Evolutionary conservation across 73 alveolate species (phyloP).

Genomic region (Paramecium sonneborni): DNA sequence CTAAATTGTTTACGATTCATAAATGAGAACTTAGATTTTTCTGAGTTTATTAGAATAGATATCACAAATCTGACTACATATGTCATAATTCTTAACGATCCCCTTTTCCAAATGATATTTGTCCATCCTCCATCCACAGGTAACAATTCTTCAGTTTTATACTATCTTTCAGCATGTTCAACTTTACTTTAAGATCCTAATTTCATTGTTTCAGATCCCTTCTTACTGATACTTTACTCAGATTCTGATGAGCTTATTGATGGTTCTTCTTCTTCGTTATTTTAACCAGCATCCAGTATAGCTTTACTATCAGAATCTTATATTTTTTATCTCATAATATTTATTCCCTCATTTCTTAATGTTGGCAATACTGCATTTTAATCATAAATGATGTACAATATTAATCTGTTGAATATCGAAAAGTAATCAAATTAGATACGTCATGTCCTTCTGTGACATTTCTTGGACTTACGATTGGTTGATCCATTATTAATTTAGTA

Average conservation of each 20-base stretch:
- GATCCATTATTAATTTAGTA: conserved; percentile 11
- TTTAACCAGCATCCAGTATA: conserved; percentile 7
- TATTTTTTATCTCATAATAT: neutral
- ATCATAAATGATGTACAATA: neutral
- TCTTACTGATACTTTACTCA: neutral
- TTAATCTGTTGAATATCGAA: conserved; percentile 13
- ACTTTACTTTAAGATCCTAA: conserved; percentile 8
- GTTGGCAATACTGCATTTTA: neutral
- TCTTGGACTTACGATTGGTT: neutral
- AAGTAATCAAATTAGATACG: neutral
- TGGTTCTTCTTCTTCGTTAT: neutral
- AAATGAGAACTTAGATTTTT: conserved; percentile 30
- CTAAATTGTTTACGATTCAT: neutral
- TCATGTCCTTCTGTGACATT: neutral
- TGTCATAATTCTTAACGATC: conserved; percentile 32
- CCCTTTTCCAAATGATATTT: conserved; percentile 9
- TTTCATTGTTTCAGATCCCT: conserved; percentile 16
- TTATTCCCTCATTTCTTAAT: neutral
- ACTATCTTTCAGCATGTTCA: neutral
- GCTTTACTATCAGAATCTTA: neutral
- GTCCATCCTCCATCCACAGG: conserved; percentile 50
- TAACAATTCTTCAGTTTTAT: neutral
- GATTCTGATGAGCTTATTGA: conserved; percentile 27
- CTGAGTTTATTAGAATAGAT: conserved; percentile 9
- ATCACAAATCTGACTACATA: conserved; percentile 48